Percentiles rank a stretch among this genome's conserved stretches.
Conservation (phyloP, 176 grass and related monocot species). For the Triticum urartu region DNA sequence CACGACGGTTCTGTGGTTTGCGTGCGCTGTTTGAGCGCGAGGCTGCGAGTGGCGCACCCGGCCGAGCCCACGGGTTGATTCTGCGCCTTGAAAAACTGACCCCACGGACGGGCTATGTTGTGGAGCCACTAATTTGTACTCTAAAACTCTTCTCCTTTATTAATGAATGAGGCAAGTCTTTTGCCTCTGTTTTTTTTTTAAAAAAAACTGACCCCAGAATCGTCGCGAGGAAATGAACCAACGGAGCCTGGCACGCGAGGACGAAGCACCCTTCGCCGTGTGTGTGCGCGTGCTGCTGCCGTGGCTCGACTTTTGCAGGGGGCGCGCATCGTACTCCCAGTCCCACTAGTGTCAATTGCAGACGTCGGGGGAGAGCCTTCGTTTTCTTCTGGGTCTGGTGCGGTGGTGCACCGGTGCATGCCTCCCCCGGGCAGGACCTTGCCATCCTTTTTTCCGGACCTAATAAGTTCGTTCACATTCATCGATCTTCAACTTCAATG, state of each 20-base stretch:
- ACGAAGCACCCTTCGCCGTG: not conserved
- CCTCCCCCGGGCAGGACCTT: conserved; percentile 38
- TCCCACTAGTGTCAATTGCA: not conserved
- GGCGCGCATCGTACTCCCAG: not conserved
- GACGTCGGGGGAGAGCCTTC: not conserved
- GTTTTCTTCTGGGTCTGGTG: not conserved
- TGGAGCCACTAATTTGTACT: too few relatives aligned
- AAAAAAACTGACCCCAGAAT: not conserved
- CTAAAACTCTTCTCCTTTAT: too few relatives aligned
- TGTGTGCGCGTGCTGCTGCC: not conserved
- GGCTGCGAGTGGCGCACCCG: not conserved
- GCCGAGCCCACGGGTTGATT: not conserved
- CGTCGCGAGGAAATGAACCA: not conserved
- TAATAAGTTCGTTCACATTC: conserved; percentile 38
- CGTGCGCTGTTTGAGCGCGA: not conserved
- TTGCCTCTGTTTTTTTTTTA: too few relatives aligned
- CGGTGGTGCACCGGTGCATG: conserved; percentile 19
- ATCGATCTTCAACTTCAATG: conserved; percentile 3
- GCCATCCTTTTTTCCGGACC: not conserved
- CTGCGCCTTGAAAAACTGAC: not conserved
- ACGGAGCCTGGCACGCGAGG: not conserved
- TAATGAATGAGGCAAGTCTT: too few relatives aligned
- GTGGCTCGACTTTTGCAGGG: not conserved
- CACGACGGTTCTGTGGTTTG: not conserved
- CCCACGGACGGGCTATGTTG: not conserved